Evolutionary conservation across 345 rosid genomes (phyloP).

Genomic region (Arabidopsis arenosa): DNA sequence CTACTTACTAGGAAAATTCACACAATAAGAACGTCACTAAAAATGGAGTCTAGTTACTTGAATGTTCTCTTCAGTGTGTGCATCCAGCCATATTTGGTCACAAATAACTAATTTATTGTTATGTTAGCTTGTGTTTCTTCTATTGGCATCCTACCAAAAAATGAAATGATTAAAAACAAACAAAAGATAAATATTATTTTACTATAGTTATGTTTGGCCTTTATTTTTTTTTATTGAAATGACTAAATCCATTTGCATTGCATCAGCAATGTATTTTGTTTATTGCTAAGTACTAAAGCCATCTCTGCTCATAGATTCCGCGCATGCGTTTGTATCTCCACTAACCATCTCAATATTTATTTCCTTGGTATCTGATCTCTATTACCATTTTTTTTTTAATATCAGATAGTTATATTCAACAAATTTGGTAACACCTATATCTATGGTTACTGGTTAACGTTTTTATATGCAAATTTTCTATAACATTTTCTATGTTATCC

Average conservation of each 20-base stretch:
- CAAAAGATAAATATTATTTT: not conserved
- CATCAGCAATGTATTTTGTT: conserved; percentile 12
- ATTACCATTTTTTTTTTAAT: not conserved
- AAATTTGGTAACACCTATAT: no score
- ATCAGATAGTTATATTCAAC: no score
- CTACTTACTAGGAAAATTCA: not conserved
- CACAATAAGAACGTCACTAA: not conserved
- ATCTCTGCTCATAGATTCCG: conserved; percentile 14
- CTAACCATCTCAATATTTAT: conserved; percentile 23
- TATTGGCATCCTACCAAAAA: conserved; percentile 13
- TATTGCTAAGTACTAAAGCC: conserved; percentile 17
- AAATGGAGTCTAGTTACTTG: conserved; percentile 8
- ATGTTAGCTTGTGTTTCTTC: conserved; percentile 15
- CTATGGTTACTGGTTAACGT: no score
- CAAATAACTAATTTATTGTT: not conserved
- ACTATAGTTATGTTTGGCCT: not conserved
- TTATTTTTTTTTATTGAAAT: not conserved
- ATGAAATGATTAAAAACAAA: conserved; percentile 9
- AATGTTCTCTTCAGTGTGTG: conserved; percentile 6
- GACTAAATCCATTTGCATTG: conserved; percentile 21
- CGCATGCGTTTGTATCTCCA: conserved; percentile 32
- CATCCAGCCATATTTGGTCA: conserved; percentile 5
- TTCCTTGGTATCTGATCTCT: not conserved
- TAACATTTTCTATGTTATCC: not conserved
- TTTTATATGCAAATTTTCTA: not conserved